Evolutionary conservation across 805 yeast genomes (phyloP), one percentile per base, ranked within the genome.

Genomic region (Maudiozyma bulderi): DNA sequence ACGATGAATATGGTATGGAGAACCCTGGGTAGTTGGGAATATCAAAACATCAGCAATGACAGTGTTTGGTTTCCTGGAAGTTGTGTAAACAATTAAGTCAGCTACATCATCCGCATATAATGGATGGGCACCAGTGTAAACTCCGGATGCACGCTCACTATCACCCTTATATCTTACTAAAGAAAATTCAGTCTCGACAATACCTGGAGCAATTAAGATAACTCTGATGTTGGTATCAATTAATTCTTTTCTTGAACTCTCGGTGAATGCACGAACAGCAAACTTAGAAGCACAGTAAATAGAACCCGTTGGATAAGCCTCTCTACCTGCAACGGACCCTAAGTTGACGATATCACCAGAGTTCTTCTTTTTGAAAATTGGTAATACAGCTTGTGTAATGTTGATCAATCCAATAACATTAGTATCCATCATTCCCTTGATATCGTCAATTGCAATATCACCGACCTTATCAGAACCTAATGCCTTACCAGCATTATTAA

Each of bases 331-430:
- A 60, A 82, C 80, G 4, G 90, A 83, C 4, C 90, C 89, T 53
- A 84, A 61, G 58, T 82, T 84, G 51, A 84, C 83, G 54, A 84
- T 82, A 59, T 82, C 89, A 58, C 90, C 90, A 14, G 73, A 60
- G 63, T 84, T 80, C 57, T 84, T 81, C 50, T 73, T 72, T 62
- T 84, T 81, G 76, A 90, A 78, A 46, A 77, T 76, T 40, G 83
- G 82, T 43, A 91, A 68, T 29, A 89, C 75, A 6, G 83, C 80
- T 66, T 91, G 96, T 6, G 96, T 89, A 53, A 90, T 68, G 32
- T 84, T 78, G 52, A 90, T 85, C 66, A 90, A 73, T 3, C 96
- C 97, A 50, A 87, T 63, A 3, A 91, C 96, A 61, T 90, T 91
- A 51, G 96, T 88, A 58, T 83, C 75, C 67, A 86, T 82, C 88